Evolutionary conservation across 1,284 basidiomycete genomes (phyloP), one percentile per base, ranked within the genome.

Genomic region (Lentinus polychrous): DNA sequence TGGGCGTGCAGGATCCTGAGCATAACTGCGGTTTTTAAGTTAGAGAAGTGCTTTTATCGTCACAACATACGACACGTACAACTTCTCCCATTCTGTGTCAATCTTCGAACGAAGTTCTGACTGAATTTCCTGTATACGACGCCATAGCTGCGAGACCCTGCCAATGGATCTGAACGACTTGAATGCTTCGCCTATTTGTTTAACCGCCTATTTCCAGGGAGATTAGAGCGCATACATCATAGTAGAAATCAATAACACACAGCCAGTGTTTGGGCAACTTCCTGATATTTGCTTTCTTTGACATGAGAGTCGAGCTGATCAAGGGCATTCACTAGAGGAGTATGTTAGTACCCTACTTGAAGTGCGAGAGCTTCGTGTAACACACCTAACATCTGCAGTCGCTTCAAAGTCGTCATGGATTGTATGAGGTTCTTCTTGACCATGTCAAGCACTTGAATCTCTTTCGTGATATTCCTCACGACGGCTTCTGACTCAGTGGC

Each of bases 401-500:
- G 72, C 66, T 93, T 94, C 54, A 98, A 69, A 1, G 85, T 88
- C 3, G 91, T 94, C 80, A 99, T 94, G 58, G 90, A 92, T 20
- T 80, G 70, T 20, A 88, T 86, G 41, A 95, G 76, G 62, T 99
- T 98, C 68, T 85, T 86, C 76, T 99, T 99, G 27, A 94, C 94
- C 31, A 90, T 73, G 64, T 99, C 96, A 31, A 99, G 76, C 5
- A 88, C 82, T 63, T 97, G 93, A 49, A 99, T 98, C 65, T 99
- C 96, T 56, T 91, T 86, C 4, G 96, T 99, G 58, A 99, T 96
- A 53, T 92, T 84, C 51, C 89, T 79, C 32, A 99, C 96, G 42
- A 97, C 92, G 1, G 91, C 91, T 64, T 99, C 95, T 10, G 92
- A 94, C 65, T 97, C 94, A 0, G 91, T 89, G 0, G 94, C 92